Base-by-base conservation (phyloP, 257 asterid species). In the Oldenlandia corymbosa region DNA sequence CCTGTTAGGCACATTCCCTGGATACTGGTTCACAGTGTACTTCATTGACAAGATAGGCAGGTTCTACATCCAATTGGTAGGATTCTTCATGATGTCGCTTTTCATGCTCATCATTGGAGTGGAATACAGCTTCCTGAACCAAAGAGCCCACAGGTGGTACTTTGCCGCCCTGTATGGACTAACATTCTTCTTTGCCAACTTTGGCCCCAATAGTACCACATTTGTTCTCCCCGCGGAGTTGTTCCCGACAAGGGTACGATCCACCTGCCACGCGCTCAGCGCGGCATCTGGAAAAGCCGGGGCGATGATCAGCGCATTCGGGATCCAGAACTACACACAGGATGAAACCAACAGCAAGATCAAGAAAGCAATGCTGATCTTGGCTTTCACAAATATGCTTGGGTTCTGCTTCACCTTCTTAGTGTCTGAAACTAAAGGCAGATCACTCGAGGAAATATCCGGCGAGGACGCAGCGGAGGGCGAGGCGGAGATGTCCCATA, bases 141-240 rank as follows among this genome's bases (percentile, higher is more conserved):
- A 39, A 34, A 1, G 28, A 65, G 30, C 48, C 6, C 73, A 73
- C 48, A 61, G 31, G 24, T 68, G 55, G 55, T 24, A 36, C 12
- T 73, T 73, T 27, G 77, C 77, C 21, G 32, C 59, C 13, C 21
- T 73, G 21, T 73, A 73, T 31, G 77, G 73, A 10, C 64, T 67
- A 51, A 73, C 77, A 4, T 73, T 73, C 50, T 73, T 73, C 69
- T 73, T 73, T 30, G 77, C 77, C 3, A 73, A 73, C 62, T 73
- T 73, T 8, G 77, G 77, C 30, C 77, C 73, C 0, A 73, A 73
- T 16, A 60, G 69, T 49, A 73, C 77, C 16, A 67, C 77, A n/a
- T 73, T 67, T 47, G 73, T 73, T 14, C 77, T 73, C 23, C 77
- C 77, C 1, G 77, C 77, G 5, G 77, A 73, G 77, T 73, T 73